These are phyloP conservation scores for Candida gigantensis DNA, from an alignment of 1,139 yeast species.

Conservation along the genomic window DNA sequence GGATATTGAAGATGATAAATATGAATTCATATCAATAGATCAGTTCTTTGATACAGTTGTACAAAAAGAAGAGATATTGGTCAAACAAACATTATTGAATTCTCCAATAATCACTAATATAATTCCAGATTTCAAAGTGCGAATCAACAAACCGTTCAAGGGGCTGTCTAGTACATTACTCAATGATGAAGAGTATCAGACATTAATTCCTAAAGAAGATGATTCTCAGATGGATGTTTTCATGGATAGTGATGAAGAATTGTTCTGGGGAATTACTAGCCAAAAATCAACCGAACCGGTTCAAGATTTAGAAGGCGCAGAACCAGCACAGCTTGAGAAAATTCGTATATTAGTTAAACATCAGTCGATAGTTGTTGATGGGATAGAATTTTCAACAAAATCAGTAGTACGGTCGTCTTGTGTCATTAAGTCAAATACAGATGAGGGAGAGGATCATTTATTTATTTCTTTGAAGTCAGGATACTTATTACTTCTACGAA, in stretches of 20 bases:
- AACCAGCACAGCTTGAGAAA: slow-evolving; percentile 9
- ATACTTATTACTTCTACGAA: slow-evolving; percentile 36
- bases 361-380: slow-evolving; percentile 38
- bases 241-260: slow-evolving; percentile 26
- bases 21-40: slow-evolving; percentile 9
- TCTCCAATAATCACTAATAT: slow-evolving; percentile 40
- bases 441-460: slow-evolving; percentile 41
- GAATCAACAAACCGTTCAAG: slow-evolving; percentile 31
- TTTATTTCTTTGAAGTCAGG: slow-evolving; percentile 46
- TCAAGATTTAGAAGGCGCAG: background rate
- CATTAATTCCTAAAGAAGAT: slow-evolving; percentile 34
- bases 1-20: slow-evolving; percentile 7
- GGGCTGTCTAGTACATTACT: slow-evolving; percentile 36
- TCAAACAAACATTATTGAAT: slow-evolving; percentile 38
- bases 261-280: slow-evolving; percentile 11
- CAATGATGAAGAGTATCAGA: slow-evolving; percentile 44
- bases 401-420: slow-evolving; percentile 41
- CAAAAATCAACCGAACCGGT: background rate
- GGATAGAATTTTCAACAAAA: slow-evolving; percentile 33
- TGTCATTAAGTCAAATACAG: slow-evolving; percentile 22
- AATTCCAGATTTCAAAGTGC: slow-evolving; percentile 35
- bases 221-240: slow-evolving; percentile 45
- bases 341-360: slow-evolving; percentile 34
- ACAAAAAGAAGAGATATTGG: slow-evolving; percentile 14
- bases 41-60: background rate